Base-by-base conservation (phyloP, 2,329 filamentous ascomycete genomes). In the Monilinia fructigena region DNA sequence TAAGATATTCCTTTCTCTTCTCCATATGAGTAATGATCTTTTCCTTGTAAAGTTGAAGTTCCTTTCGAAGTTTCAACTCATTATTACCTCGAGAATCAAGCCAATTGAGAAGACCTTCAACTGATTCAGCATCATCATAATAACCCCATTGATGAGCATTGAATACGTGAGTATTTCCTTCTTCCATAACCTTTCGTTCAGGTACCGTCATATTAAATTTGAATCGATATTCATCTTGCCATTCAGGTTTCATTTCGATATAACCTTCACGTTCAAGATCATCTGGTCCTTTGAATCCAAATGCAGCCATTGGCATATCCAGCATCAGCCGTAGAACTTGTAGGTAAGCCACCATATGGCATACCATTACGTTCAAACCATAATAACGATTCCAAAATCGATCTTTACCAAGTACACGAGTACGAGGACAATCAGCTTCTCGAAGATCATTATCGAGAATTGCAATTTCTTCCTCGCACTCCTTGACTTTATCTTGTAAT, bases 331-430 rank as follows among this genome's bases (percentile, higher is more conserved):
- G 94, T 98, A 20, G 93, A 97, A 77, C 92, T 96, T 70, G 85
- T 86, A 0, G 93, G 93, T 65, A 97, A 83, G 5, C 95, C 95
- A 42, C 85, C 92, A 74, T 94, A 97, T 0, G 95, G 95, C 93
- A 98, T 98, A 31, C 93, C 95, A 75, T 98, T 99, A 69, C 94
- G 89, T 79, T 99, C 95, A 77, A 98, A 97, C 94, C 95, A 99
- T 96, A 98, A 79, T 98, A 99, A 64, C 94, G 87, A 78, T 99
- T 98, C 88, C 94, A 97, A 82, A 97, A 99, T 55, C 95, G 88
- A 78, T 99, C 95, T 77, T 95, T 94, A 68, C 95, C 95, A 35
- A 99, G 83, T 23, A 94, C 88, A 69, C 92, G 89, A 23, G 93
- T 97, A 69, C 95, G 89, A 47, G 93, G 92, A 73, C 94, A 97